These are phyloP conservation scores for Trichoderma sp. DNA, from an alignment of 2,329 filamentous ascomycete species.

Conservation along the genomic window DNA sequence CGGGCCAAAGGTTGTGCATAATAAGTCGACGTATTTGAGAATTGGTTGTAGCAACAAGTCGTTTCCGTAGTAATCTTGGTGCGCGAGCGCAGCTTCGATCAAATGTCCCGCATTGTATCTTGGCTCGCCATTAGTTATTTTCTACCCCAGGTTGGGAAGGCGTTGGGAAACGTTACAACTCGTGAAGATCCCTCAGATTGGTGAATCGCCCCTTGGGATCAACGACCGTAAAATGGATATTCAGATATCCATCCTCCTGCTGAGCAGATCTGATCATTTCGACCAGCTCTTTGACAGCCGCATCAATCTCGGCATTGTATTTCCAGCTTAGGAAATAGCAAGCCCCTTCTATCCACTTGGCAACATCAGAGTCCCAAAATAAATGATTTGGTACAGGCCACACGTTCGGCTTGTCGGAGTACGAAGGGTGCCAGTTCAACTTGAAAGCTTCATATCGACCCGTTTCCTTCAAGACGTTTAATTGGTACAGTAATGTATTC, in stretches of 20 bases:
- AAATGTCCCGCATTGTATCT: neutral
- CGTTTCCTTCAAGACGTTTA: neutral
- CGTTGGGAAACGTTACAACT: neutral
- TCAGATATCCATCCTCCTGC: neutral
- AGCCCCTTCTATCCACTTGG: neutral
- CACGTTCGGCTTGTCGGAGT: neutral
- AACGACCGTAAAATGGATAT: neutral
- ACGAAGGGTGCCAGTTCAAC: neutral
- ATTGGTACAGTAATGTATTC: neutral
- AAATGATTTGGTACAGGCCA: neutral
- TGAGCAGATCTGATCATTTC: neutral
- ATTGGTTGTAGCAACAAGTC: neutral
- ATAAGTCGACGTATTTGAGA: neutral
- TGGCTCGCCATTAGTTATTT: too few relatives aligned
- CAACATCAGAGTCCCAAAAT: neutral
- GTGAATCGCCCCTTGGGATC: neutral
- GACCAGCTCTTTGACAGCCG: neutral
- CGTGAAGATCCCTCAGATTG: neutral
- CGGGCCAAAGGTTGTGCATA: too few relatives aligned
- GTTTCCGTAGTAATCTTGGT: neutral
- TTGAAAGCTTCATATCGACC: neutral
- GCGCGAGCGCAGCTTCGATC: neutral
- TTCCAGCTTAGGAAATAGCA: neutral
- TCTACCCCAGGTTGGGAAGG: too few relatives aligned
- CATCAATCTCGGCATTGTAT: neutral